Percentiles rank a stretch among this genome's conserved stretches.
phyloP scores from a whole-genome alignment of 2,329 filamentous ascomycete species.

The Scedosporium dehoogii region DNA sequence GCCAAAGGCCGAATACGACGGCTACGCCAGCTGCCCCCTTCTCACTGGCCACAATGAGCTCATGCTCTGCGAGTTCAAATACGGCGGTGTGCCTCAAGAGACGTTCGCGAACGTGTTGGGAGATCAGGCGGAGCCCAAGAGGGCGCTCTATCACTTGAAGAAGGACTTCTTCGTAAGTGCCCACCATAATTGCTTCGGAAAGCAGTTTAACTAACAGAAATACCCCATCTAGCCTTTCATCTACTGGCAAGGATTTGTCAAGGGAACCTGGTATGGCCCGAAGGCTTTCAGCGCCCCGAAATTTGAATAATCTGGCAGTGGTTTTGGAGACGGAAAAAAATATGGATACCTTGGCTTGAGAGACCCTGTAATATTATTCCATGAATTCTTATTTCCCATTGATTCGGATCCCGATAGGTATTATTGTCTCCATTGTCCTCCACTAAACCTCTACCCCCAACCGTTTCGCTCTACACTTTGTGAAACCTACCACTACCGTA shows the following conservation, averaged over 20 bases:
- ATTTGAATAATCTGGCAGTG: not conserved
- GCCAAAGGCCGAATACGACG: slow-evolving; percentile 25
- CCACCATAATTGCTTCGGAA: not conserved
- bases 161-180: slow-evolving; percentile 28
- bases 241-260: slow-evolving; percentile 20
- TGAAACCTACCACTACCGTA: no score
- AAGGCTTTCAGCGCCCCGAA: slow-evolving; percentile 11
- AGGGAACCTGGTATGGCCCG: slow-evolving; percentile 21
- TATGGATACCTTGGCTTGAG: no score
- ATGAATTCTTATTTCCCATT: no score
- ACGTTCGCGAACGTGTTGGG: slow-evolving; percentile 26
- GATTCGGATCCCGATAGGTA: no score
- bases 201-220: not conserved
- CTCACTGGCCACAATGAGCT: slow-evolving; percentile 33
- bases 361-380: no score
- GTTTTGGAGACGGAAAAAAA: no score
- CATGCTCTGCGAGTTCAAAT: slow-evolving; percentile 38
- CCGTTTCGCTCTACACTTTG: no score
- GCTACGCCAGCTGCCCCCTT: slow-evolving; percentile 36
- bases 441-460: no score
- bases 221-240: slow-evolving; percentile 14
- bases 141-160: slow-evolving; percentile 31
- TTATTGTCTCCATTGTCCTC: no score
- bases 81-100: slow-evolving; percentile 34
- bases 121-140: slow-evolving; percentile 27